Base-by-base conservation (phyloP, 2,329 filamentous ascomycete genomes). In the Monilinia fructigena region DNA sequence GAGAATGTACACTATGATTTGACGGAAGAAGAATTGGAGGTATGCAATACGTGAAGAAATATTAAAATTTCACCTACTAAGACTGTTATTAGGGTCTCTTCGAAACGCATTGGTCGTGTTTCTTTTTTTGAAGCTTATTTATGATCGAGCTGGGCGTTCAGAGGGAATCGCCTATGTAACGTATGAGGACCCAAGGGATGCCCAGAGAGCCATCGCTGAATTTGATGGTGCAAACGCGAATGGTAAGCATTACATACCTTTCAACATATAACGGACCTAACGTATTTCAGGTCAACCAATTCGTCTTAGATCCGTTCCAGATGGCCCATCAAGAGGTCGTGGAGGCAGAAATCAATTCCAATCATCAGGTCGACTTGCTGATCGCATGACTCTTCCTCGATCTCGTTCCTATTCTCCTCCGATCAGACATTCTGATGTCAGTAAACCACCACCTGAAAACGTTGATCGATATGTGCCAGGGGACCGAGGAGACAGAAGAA, bases 1-100 rank as follows among this genome's bases (percentile, higher is more conserved):
- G 92, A 96, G 69, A 97, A 97, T 76, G 81, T 97, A 67, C 93
- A 97, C 78, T 97, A 96, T 78, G 93, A 97, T 68, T 83, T 97
- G 69, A 93, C 90, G 16, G 87, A 94, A 77, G 88, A 89, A 48
- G 93, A 97, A 75, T 83, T 97, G 64, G 85, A 90, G 74, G 92
- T 96, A 81, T 63, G 79, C 31, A 40, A 55, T 2, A 42, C n/a
- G 18, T 45, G 38, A 50, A 60, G 26, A n/a, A 38, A 42, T 2
- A 14, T 16, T 6, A 55, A 42, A 12, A 11, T 5, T 63, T 58
- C 31, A 42, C 4, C 47, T 26, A 11, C 53, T 69, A 75, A 38
- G 72, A 59, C n/a, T 54, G 28, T 38, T 58, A 23, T 18, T 70
- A 96, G 92, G 91, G 90, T 70, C 85, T 97, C 3, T 97, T 97